A percentile compares a stretch with the other conserved stretches of the same genome.
These are phyloP conservation scores for Tricladium varicosporioides DNA, from an alignment of 2,329 filamentous ascomycete genomes.

Conservation along the genomic window DNA sequence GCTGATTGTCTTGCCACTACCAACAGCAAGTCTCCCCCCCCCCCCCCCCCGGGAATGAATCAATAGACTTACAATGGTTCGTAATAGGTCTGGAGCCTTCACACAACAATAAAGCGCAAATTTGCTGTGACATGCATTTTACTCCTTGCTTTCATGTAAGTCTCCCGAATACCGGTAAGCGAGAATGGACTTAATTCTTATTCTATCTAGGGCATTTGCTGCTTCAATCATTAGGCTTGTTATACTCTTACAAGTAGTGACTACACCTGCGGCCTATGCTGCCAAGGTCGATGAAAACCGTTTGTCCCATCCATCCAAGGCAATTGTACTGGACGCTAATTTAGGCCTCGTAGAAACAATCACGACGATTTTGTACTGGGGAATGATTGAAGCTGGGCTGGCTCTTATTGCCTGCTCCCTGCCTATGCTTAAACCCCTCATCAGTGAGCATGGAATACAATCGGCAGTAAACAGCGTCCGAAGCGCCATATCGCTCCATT, in stretches of 20 bases:
- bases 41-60: too few relatives aligned
- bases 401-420: conserved; percentile 4
- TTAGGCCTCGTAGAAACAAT: background rate
- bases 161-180: background rate
- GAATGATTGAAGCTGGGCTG: conserved; percentile 5
- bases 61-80: background rate
- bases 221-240: conserved; percentile 4
- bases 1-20: conserved; percentile 1
- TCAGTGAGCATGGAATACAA: background rate
- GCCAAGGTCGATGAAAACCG: too few relatives aligned
- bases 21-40: background rate
- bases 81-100: conserved; percentile 3
- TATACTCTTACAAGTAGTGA: background rate
- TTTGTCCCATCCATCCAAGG: background rate
- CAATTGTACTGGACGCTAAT: background rate
- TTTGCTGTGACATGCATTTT: conserved; percentile 6
- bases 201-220: background rate
- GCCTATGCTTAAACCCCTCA: conserved; percentile 1
- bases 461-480: conserved; percentile 5
- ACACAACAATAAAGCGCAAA: conserved; percentile 1
- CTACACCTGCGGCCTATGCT: background rate
- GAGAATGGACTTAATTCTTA: background rate
- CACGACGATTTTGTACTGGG: conserved; percentile 4
- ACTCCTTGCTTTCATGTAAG: conserved; percentile 6
- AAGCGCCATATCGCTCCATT: conserved; percentile 1